These are phyloP conservation scores for Nymphaea colorata DNA, from an alignment of 164 flowering plant genomes.

Conservation along the genomic window DNA sequence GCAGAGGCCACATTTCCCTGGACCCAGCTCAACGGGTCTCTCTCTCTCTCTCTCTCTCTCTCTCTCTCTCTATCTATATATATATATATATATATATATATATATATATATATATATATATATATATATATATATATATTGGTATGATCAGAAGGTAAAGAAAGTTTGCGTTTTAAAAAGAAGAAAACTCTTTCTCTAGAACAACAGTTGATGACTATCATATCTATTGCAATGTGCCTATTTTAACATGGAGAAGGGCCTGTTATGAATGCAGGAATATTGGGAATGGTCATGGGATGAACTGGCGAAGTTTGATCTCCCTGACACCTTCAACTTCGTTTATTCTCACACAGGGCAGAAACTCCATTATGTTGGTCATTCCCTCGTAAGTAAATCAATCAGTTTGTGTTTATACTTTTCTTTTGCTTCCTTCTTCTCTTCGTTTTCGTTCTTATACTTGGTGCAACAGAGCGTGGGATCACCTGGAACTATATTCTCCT, in stretches of 20 bases:
- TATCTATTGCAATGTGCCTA: too few species aligned
- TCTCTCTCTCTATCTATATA: background rate
- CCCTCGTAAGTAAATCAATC: slow-evolving; percentile 27
- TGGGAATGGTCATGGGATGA: slow-evolving; percentile 92
- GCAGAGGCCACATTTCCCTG: slow-evolving; percentile 35
- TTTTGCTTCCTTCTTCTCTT: too few species aligned
- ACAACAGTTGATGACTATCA: background rate
- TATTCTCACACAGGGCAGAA: slow-evolving; percentile 44
- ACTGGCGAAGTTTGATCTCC: slow-evolving; percentile 41
- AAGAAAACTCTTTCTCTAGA: too few species aligned
- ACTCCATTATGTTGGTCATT: slow-evolving; percentile 62
- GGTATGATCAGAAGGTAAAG: too few species aligned
- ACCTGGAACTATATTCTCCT: too few species aligned
- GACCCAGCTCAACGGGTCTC: slow-evolving; percentile 23
- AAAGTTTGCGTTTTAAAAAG: too few species aligned
- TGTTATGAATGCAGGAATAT: slow-evolving; percentile 24
- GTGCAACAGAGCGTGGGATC: too few species aligned
- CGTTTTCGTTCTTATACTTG: too few species aligned
- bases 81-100: background rate
- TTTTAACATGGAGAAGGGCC: too few species aligned
- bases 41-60: too few species aligned
- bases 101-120: background rate
- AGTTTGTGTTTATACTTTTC: too few species aligned
- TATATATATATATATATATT: background rate
- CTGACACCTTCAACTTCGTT: slow-evolving; percentile 35